Evolutionary conservation across 768 basidiomycete genomes (phyloP), one percentile per base, ranked within the genome.

Genomic region (Hypholoma sublateritium): DNA sequence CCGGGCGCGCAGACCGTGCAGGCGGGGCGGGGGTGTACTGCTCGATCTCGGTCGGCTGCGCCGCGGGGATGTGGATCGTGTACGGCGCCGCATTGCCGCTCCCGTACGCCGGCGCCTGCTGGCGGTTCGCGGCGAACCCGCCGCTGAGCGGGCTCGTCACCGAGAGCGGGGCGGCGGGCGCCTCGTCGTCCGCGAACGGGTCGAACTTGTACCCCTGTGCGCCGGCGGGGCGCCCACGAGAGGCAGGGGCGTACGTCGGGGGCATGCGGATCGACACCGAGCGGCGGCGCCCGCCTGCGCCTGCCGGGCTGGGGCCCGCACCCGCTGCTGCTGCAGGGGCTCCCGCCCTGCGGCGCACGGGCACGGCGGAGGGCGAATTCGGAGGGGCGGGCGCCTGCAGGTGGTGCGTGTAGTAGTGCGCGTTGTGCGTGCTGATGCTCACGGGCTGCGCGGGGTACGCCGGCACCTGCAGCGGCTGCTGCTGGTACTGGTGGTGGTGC

Each of bases 141-240:
- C 28, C 13, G 1, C 37, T 19, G 2, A 59, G 47, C 6, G 58
- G 58, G 11, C 14, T 28, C 19, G 49, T 36, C 1, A 45, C 47
- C 4, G 48, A 34, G 3, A 45, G 14, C 39, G 42, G n/a, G 16
- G 19, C 44, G 12, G 45, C 2, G 14, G 59, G 21, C 22, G 46
- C 51, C 7, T 68, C 67, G 35, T 73, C 72, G 53, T 74, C 72
- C 1, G 69, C 72, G 50, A 74, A 74, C 32, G 72, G 72, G 56
- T 74, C 72, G 61, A 74, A 74, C 60, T 70, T 70, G 59, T 66
- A 66, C 49, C 63, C 53, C 36, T 52, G 58, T 11, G 54, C 53
- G 14, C 50, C 39, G 44, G 42, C 22, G 5, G 32, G 3, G 17
- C 21, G 22, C 35, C 39, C 32, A n/a, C 46, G 32, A n/a, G 21